Conservation (phyloP, 441 rosid genomes). For the Flueggea neowawraea region DNA sequence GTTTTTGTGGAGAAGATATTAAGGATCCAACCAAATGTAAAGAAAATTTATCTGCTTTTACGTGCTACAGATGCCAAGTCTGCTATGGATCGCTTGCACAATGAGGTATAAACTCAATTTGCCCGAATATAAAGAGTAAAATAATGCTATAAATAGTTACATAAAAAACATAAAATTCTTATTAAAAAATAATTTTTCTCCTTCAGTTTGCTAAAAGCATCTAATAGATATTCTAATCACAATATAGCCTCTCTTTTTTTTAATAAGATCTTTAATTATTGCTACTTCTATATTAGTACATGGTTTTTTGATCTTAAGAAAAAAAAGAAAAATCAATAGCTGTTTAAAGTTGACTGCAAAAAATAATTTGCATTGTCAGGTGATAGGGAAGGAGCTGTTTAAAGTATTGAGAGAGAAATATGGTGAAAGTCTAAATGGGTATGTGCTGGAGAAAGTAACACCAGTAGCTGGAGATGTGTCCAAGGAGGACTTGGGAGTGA, state of each 20-base stretch:
- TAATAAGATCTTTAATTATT: too few relatives aligned
- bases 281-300: too few relatives aligned
- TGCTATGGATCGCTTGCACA: constrained; percentile 34
- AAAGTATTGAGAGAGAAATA: not conserved
- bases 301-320: too few relatives aligned
- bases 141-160: too few relatives aligned
- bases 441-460: not conserved
- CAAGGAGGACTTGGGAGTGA: not conserved
- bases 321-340: too few relatives aligned
- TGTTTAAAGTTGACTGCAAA: not conserved
- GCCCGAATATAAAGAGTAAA: too few relatives aligned
- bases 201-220: too few relatives aligned
- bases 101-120: constrained; percentile 29
- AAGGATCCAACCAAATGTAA: constrained; percentile 61
- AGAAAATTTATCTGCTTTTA: constrained; percentile 52
- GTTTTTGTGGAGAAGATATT: constrained; percentile 63
- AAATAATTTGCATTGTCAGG: not conserved
- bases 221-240: too few relatives aligned
- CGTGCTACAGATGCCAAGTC: constrained; percentile 45
- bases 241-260: too few relatives aligned
- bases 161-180: too few relatives aligned
- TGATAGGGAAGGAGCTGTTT: constrained; percentile 17
- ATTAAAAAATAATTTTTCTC: too few relatives aligned
- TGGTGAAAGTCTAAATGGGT: not conserved
- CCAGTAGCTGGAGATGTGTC: constrained; percentile 4